Percentiles rank a stretch among this genome's conserved stretches.
These are phyloP conservation scores for Lotmaria passim DNA, from an alignment of 208 protist genomes.

Conservation along the genomic window DNA sequence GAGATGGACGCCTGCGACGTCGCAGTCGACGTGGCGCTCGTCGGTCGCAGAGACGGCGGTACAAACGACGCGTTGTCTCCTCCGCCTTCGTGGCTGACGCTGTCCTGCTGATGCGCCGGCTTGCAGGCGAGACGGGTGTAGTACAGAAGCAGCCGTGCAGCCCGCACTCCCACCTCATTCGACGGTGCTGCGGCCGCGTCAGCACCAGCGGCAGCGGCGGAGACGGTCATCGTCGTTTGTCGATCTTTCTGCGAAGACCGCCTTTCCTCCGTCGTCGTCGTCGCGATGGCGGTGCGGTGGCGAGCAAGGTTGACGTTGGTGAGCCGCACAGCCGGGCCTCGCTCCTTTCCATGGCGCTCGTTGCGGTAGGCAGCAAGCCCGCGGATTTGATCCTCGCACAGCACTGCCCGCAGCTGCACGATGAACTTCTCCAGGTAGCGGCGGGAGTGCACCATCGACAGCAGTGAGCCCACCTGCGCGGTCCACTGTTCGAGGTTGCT, in stretches of 20 bases:
- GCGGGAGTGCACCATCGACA: conserved; percentile 35
- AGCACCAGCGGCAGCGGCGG: background rate
- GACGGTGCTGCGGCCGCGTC: background rate
- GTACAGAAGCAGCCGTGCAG: conserved; percentile 30
- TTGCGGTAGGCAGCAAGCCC: conserved; percentile 35
- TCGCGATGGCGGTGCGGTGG: conserved; percentile 10
- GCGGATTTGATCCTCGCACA: conserved; percentile 84
- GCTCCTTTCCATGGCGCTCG: background rate
- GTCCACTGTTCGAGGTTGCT: conserved; percentile 24
- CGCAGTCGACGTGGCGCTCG: background rate
- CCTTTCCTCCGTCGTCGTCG: background rate
- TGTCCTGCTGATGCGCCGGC: background rate
- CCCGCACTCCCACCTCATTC: conserved; percentile 14
- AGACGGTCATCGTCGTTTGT: background rate
- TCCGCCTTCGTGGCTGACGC: background rate
- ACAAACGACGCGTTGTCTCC: background rate
- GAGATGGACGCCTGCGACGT: background rate
- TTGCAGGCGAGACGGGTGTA: conserved; percentile 17
- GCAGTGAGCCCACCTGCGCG: conserved; percentile 26
- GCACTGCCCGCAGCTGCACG: conserved; percentile 52
- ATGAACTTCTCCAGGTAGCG: conserved; percentile 53
- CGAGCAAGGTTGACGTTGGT: conserved; percentile 9
- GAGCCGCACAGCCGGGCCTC: background rate
- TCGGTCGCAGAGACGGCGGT: background rate
- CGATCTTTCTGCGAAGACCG: background rate